phyloP scores from a whole-genome alignment of 1,284 basidiomycete species.

The Heterobasidion occidentale region DNA sequence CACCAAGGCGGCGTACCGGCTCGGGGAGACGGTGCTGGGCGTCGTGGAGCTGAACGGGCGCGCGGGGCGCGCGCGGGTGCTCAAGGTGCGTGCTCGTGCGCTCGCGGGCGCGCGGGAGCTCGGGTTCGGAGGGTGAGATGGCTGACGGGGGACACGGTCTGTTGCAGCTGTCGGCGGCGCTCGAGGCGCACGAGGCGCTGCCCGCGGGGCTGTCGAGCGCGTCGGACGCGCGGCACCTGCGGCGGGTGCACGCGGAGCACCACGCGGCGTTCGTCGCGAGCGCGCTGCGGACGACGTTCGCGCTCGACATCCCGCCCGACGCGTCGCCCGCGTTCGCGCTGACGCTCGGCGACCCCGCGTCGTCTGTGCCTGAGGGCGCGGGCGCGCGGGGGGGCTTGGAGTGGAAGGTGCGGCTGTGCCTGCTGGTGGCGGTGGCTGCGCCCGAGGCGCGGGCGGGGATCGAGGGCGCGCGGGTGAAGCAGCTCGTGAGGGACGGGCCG shows the following conservation, averaged over 20 bases:
- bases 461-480: slow-evolving; percentile 48
- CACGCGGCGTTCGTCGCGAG: slow-evolving; percentile 68
- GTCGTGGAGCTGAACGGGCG: slow-evolving; percentile 80
- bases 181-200: slow-evolving; percentile 81
- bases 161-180: slow-evolving; percentile 67
- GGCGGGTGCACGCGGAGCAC: slow-evolving; percentile 77
- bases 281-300: slow-evolving; percentile 71
- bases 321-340: slow-evolving; percentile 78
- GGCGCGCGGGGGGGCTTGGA: slow-evolving; percentile 51
- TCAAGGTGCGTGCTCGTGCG: slow-evolving; percentile 54
- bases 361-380: neutral
- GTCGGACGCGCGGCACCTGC: slow-evolving; percentile 32
- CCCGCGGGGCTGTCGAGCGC: slow-evolving; percentile 45
- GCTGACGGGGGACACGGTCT: neutral
- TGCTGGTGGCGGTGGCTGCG: slow-evolving; percentile 68
- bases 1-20: slow-evolving; percentile 79
- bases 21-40: slow-evolving; percentile 85
- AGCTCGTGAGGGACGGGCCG: slow-evolving; percentile 47
- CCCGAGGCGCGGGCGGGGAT: neutral
- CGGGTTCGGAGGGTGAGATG: too few relatives aligned
- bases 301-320: slow-evolving; percentile 84
- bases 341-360: slow-evolving; percentile 25
- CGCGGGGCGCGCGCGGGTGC: slow-evolving; percentile 48
- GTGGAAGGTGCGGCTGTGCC: slow-evolving; percentile 79
- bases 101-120: too few relatives aligned